A percentile compares a stretch with the other conserved stretches of the same genome.
phyloP scores from a whole-genome alignment of 345 rosid species.

The Acer saccharum region DNA sequence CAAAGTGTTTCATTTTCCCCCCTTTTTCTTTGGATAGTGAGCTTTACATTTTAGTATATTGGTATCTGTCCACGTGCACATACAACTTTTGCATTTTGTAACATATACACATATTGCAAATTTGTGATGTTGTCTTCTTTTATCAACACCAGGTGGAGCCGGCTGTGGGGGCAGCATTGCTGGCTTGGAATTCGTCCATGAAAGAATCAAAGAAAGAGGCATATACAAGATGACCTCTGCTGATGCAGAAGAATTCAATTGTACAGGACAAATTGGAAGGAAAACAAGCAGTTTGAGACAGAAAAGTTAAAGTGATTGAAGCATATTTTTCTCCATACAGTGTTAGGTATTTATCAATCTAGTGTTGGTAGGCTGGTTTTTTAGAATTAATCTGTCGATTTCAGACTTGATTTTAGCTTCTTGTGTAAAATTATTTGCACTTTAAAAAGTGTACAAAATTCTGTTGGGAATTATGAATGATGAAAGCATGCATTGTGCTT shows the following conservation, averaged over 20 bases:
- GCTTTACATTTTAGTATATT: neutral
- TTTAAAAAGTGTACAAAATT: conserved; percentile 1
- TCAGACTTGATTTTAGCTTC: conserved; percentile 9
- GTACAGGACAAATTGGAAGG: conserved; percentile 31
- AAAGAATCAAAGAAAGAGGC: conserved; percentile 28
- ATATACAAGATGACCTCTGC: conserved; percentile 14
- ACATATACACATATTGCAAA: neutral
- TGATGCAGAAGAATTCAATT: conserved; percentile 18
- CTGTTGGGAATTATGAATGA: conserved; percentile 8
- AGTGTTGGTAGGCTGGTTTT: conserved; percentile 3
- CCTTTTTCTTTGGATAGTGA: neutral
- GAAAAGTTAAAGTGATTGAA: conserved; percentile 13
- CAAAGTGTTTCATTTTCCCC: neutral
- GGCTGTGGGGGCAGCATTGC: conserved; percentile 71
- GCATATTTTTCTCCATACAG: neutral
- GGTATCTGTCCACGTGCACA: neutral
- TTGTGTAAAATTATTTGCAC: conserved; percentile 3
- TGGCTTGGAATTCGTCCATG: conserved; percentile 51
- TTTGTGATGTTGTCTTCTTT: conserved; percentile 5
- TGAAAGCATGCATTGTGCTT: neutral
- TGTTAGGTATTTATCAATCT: conserved; percentile 16
- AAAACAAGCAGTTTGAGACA: neutral
- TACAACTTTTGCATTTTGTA: neutral
- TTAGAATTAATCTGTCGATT: neutral
- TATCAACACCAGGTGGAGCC: conserved; percentile 59